Evolutionary conservation across 73 alveolate species (phyloP).

Genomic region (Paraurostyla sp.): DNA sequence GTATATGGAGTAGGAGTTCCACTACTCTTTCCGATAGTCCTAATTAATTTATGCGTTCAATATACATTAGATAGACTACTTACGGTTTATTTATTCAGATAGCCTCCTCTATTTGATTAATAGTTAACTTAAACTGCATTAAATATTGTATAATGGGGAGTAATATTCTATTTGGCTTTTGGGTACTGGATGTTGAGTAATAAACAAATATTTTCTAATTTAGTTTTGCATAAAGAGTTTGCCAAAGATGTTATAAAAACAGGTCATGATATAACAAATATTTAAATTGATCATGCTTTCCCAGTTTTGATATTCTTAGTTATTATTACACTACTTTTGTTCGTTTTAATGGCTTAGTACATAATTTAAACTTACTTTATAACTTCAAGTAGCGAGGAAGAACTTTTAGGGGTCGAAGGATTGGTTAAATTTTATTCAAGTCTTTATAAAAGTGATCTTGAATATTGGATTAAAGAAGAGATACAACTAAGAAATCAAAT

Average conservation of each 20-base stretch:
- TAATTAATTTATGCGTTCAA: not conserved
- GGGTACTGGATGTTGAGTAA: conserved; percentile 78
- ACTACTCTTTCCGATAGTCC: conserved; percentile 54
- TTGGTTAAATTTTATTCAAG: conserved; percentile 23
- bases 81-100: conserved; percentile 26
- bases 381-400: conserved; percentile 7
- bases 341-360: not conserved
- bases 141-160: conserved; percentile 44
- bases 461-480: conserved; percentile 62
- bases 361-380: not conserved
- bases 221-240: conserved; percentile 9
- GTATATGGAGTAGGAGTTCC: conserved; percentile 73
- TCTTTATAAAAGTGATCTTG: conserved; percentile 56
- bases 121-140: conserved; percentile 46
- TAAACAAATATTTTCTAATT: conserved; percentile 64
- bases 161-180: conserved; percentile 37
- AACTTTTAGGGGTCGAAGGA: conserved; percentile 54
- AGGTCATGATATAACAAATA: conserved; percentile 46
- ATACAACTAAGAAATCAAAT: conserved; percentile 17
- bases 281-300: conserved; percentile 54
- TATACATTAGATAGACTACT: conserved; percentile 55
- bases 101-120: conserved; percentile 65
- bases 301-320: conserved; percentile 23
- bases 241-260: conserved; percentile 26
- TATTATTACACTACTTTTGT: not conserved